phyloP scores from a whole-genome alignment of 108 stramenopile genomes.

The Phaeodactylum tricornutum region DNA sequence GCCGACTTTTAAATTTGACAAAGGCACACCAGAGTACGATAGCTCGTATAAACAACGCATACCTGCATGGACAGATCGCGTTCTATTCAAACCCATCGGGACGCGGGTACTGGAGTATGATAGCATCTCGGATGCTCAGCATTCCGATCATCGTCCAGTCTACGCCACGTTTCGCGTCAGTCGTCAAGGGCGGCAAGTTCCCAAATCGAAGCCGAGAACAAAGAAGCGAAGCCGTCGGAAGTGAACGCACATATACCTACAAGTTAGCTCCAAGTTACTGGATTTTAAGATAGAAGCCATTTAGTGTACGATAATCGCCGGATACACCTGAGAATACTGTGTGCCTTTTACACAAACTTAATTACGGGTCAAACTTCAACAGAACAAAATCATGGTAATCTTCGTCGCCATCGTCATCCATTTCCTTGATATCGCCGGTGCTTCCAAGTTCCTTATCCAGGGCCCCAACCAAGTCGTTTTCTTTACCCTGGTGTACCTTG shows the following conservation, averaged over 20 bases:
- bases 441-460: conserved; percentile 74
- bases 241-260: too few relatives aligned
- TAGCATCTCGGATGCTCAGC: conserved; percentile 38
- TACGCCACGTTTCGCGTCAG: conserved; percentile 51
- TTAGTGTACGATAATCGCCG: too few relatives aligned
- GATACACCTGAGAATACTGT: too few relatives aligned
- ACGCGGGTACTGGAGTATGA: conserved; percentile 56
- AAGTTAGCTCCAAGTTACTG: too few relatives aligned
- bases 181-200: background rate
- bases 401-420: conserved; percentile 54
- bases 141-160: conserved; percentile 83
- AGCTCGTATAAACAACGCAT: conserved; percentile 82
- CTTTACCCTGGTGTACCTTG: conserved; percentile 73
- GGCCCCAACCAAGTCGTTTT: conserved; percentile 42
- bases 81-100: conserved; percentile 62
- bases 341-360: conserved; percentile 1
- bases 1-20: conserved; percentile 87
- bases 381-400: conserved; percentile 86
- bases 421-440: conserved; percentile 18
- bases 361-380: conserved; percentile 82
- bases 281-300: too few relatives aligned
- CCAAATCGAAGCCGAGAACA: too few relatives aligned
- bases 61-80: conserved; percentile 84
- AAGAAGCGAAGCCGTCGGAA: too few relatives aligned
- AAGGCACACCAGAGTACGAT: conserved; percentile 60